Conservation (phyloP, 2,329 filamentous ascomycete species). For the Paecilomyces formosus region DNA sequence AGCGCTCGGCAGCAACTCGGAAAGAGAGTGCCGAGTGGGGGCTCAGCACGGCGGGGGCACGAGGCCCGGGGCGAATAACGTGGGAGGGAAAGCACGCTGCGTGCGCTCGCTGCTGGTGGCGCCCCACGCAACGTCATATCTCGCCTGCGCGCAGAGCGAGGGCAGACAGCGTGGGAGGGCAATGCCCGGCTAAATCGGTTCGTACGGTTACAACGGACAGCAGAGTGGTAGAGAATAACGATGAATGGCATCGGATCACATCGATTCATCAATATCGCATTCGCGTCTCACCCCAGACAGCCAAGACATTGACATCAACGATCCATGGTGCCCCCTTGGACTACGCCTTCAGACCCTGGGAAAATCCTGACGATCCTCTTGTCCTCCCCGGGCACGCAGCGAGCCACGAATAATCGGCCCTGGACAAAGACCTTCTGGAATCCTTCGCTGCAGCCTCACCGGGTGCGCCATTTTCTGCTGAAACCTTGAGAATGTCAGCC, state of each 20-base stretch:
- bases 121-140: neutral
- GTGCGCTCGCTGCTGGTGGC: neutral
- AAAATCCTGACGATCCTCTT: neutral
- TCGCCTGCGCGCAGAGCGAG: no score
- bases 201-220: neutral
- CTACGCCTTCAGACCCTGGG: neutral
- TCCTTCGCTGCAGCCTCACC: slow-evolving; percentile 22
- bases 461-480: slow-evolving; percentile 8
- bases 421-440: slow-evolving; percentile 22
- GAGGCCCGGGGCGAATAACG: neutral
- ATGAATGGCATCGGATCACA: no score
- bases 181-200: neutral
- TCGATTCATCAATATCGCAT: no score
- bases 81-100: neutral
- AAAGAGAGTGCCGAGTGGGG: slow-evolving; percentile 17
- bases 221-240: neutral
- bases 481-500: slow-evolving; percentile 9
- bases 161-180: no score
- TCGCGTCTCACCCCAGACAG: neutral
- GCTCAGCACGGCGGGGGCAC: neutral
- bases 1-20: slow-evolving; percentile 1
- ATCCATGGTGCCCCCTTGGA: neutral
- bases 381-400: neutral
- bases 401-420: neutral
- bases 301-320: neutral